phyloP scores from a whole-genome alignment of 2,329 filamentous ascomycete genomes.

The Paraconiothyrium brasiliense region DNA sequence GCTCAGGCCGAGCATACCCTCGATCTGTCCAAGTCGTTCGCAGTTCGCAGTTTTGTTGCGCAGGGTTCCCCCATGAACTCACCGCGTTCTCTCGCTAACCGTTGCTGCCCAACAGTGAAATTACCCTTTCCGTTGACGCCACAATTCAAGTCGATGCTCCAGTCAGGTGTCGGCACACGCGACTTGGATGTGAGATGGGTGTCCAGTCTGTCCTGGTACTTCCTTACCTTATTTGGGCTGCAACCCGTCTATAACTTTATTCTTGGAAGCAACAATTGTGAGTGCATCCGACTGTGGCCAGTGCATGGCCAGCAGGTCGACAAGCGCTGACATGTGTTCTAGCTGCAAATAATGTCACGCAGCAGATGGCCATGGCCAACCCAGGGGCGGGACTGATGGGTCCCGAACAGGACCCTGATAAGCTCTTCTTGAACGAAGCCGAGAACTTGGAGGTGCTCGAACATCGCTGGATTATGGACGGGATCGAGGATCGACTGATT shows the following conservation, averaged over 20 bases:
- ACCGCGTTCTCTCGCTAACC: slow-evolving; percentile 25
- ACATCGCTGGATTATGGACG: slow-evolving; percentile 89
- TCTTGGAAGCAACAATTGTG: slow-evolving; percentile 94
- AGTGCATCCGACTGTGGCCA: slow-evolving; percentile 44
- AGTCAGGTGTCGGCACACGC: slow-evolving; percentile 93
- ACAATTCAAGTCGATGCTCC: slow-evolving; percentile 99
- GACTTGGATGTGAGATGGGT: slow-evolving; percentile 99
- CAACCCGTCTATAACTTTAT: slow-evolving; percentile 98
- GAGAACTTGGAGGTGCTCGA: slow-evolving; percentile 97
- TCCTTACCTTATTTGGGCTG: slow-evolving; percentile 94
- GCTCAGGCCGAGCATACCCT: neutral
- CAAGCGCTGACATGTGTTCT: slow-evolving; percentile 39
- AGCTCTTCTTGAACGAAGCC: slow-evolving; percentile 89
- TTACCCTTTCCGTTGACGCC: slow-evolving; percentile 96
- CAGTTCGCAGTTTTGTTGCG: neutral
- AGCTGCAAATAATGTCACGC: slow-evolving; percentile 92
- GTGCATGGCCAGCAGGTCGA: slow-evolving; percentile 8
- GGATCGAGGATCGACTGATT: slow-evolving; percentile 85
- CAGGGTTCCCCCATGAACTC: slow-evolving; percentile 8
- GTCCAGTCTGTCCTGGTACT: slow-evolving; percentile 98
- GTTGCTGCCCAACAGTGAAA: slow-evolving; percentile 71
- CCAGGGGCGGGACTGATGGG: slow-evolving; percentile 83
- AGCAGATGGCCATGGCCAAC: slow-evolving; percentile 81
- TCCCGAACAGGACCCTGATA: slow-evolving; percentile 92
- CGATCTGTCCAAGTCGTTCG: neutral